Evolutionary conservation across 352 stramenopile genomes (phyloP).

Genomic region (Aphanomyces cochlioides): DNA sequence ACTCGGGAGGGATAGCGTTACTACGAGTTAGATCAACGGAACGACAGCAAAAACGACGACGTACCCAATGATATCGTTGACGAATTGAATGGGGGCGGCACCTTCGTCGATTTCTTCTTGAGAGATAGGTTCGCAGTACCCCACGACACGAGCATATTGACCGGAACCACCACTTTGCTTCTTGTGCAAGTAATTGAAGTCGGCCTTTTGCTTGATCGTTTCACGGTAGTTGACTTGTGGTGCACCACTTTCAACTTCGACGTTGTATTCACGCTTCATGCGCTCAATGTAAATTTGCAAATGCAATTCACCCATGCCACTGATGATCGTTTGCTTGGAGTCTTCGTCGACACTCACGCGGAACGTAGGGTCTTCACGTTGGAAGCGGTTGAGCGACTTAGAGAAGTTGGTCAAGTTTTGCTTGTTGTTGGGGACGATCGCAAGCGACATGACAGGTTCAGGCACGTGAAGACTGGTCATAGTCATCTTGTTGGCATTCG

Average conservation of each 20-base stretch:
- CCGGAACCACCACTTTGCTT: constrained; percentile 98
- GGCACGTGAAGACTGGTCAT: constrained; percentile 98
- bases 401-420: constrained; percentile 94
- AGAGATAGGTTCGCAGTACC: constrained; percentile 95
- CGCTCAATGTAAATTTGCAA: constrained; percentile 99
- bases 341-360: constrained; percentile 94
- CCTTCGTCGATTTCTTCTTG: constrained; percentile 69
- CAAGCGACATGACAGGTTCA: constrained; percentile 97
- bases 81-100: constrained; percentile 89
- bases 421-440: constrained; percentile 94
- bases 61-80: constrained; percentile 94
- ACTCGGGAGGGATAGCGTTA: constrained; percentile 98
- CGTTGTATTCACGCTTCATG: constrained; percentile 97
- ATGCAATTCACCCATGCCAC: constrained; percentile 98
- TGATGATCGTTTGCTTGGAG: constrained; percentile 99
- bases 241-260: constrained; percentile 87
- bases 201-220: constrained; percentile 88
- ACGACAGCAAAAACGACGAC: background rate
- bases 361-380: constrained; percentile 98
- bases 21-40: background rate
- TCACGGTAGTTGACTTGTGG: constrained; percentile 99
- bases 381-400: constrained; percentile 94
- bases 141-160: constrained; percentile 96
- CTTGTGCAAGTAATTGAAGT: constrained; percentile 99
- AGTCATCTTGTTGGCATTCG: constrained; percentile 85